Evolutionary conservation across 805 yeast genomes (phyloP), one percentile per base, ranked within the genome.

Genomic region (Lipomyces starkeyi): DNA sequence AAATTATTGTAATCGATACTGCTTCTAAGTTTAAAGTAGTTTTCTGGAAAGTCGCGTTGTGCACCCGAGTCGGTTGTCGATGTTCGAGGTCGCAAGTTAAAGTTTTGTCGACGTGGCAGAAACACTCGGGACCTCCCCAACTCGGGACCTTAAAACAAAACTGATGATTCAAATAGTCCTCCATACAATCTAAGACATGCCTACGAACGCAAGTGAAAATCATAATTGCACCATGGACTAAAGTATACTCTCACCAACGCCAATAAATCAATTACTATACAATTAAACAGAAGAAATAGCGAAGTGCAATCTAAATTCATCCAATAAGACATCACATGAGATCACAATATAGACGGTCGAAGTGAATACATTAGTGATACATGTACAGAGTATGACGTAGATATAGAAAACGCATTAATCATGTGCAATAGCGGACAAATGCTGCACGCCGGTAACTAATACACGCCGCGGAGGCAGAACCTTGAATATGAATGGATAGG

Each of bases 101-200:
- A 43, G 49, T 43, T 43, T 43, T 43, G 49, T 43, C 49, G 49
- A 43, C 49, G 49, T 43, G 49, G 57, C 57, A n/a, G n/a, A 22
- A 52, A 27, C 13, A 11, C 57, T 27, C 9, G 3, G 20, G 22
- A 22, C 8, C 17, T 20, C 34, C 14, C 32, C 8, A 13, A 54
- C 57, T 17, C n/a, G 6, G 57, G 5, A 22, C 8, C 20, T 13
- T 14, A 43, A 35, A 35, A 35, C 32, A 29, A 29, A 29, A 29
- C 7, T 29, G n/a, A n/a, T n/a, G n/a, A n/a, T n/a, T n/a, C n/a
- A n/a, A 14, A 35, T 35, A 35, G 40, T 35, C 40, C 14, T 1
- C 9, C 37, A 35, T 35, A 35, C 37, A 6, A 6, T 11, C 37
- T 8, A 35, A 8, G 37, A 35, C 14, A 37, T 5, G 5, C 1